phyloP scores from a whole-genome alignment of 148 eudicot species.

The Nepenthes mirabilis region DNA sequence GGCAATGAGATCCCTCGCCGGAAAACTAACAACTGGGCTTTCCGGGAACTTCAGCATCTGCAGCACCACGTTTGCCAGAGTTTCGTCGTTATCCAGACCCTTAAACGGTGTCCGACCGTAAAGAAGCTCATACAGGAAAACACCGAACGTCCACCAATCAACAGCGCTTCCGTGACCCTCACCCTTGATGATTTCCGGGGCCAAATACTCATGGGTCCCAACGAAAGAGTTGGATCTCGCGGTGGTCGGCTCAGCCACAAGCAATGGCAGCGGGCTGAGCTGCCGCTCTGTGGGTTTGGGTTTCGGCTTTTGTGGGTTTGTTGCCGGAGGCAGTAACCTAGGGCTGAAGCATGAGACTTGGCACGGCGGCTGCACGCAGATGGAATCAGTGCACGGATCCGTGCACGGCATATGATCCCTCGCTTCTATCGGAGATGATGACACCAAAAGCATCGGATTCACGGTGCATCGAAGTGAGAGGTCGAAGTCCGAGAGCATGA shows the following conservation, averaged over 20 bases:
- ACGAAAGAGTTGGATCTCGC: constrained; percentile 93
- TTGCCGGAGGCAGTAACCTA: constrained; percentile 25
- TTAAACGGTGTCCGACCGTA: constrained; percentile 84
- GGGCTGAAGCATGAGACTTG: constrained; percentile 80
- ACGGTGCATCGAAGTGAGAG: constrained; percentile 81
- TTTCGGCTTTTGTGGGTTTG: constrained; percentile 37
- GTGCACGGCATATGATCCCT: constrained; percentile 26
- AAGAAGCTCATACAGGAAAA: constrained; percentile 81
- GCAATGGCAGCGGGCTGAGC: constrained; percentile 47
- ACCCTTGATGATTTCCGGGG: constrained; percentile 85
- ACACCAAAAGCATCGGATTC: constrained; percentile 63
- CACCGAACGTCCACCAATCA: constrained; percentile 94
- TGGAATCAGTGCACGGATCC: constrained; percentile 53
- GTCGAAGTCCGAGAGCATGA: constrained; percentile 91
- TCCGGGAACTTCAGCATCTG: constrained; percentile 67
- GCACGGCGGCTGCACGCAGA: constrained; percentile 70
- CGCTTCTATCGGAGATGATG: constrained; percentile 38
- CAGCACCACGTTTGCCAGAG: constrained; percentile 70
- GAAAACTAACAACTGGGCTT: constrained; percentile 67
- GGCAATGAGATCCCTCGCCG: constrained; percentile 68
- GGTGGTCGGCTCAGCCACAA: constrained; percentile 83
- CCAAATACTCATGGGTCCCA: constrained; percentile 89
- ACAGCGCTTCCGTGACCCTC: constrained; percentile 96
- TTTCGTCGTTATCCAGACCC: constrained; percentile 78
- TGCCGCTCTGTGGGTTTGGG: constrained; percentile 28